Base-by-base conservation (phyloP, 768 basidiomycete species). In the Mycena amicta region DNA sequence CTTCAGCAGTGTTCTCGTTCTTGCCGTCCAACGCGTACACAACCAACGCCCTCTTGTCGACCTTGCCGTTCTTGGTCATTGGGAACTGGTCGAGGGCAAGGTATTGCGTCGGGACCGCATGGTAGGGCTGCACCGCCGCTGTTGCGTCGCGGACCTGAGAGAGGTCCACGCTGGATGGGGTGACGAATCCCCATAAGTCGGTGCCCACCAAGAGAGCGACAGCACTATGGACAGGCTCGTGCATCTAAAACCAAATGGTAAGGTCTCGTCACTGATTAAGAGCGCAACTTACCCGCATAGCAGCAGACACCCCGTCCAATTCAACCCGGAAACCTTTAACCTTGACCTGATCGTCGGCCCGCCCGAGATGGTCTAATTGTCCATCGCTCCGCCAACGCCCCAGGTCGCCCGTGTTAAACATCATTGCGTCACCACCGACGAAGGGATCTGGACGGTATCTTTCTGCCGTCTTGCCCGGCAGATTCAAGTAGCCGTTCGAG, bases 271-370 rank as follows among this genome's bases (percentile, higher is more conserved):
- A 8, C 40, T 18, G 23, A 25, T 22, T n/a, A 37, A 23, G 18
- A 15, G 52, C 52, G 1, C 2, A 12, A 56, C 67, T 54, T 52
- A 68, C 69, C 57, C 73, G 67, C 76, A 82, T 78, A 4, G 80
- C 77, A 3, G 76, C 76, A 22, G 77, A 69, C 1, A 82, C 80
- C 1, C 80, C 80, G 55, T 82, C 80, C 23, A 82, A 68, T 60
- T 82, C 80, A 4, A 82, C 78, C 45, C 80, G 73, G 70, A 82
- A 82, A 5, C 80, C 80, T 68, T 79, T 80, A 55, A 81, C 71
- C 59, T 82, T 82, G 54, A 81, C 79, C 57, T 81, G 80, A 55
- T 82, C 80, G 54, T 81, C 77, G 12, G 63, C 62, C 26, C 73
- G 69, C 72, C 79, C 68, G 5, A 67, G 61, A 57, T 69, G 68